These are phyloP conservation scores for Lentithecium fluviatile DNA, from an alignment of 495 filamentous ascomycete genomes.

Conservation along the genomic window DNA sequence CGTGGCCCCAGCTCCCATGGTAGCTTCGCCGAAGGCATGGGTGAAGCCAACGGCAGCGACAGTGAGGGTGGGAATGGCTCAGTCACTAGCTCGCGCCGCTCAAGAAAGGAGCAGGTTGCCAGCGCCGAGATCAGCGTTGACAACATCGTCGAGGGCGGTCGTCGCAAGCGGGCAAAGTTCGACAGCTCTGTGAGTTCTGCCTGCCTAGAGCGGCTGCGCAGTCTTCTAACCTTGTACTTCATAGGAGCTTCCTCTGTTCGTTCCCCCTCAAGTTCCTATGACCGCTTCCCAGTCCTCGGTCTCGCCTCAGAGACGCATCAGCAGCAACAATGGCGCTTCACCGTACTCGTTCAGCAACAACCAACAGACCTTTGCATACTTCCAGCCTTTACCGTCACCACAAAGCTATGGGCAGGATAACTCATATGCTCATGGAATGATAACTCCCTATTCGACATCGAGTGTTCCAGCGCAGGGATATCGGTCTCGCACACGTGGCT, in stretches of 20 bases:
- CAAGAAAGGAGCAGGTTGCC: slow-evolving; percentile 76
- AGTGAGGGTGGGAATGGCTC: slow-evolving; percentile 75
- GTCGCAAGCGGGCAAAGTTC: slow-evolving; percentile 94
- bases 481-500: slow-evolving; percentile 63
- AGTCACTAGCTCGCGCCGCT: slow-evolving; percentile 64
- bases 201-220: not conserved
- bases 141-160: slow-evolving; percentile 95
- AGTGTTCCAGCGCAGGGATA: slow-evolving; percentile 57
- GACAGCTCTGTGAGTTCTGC: slow-evolving; percentile 82
- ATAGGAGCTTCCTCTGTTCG: slow-evolving; percentile 92
- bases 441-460: slow-evolving; percentile 57
- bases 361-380: slow-evolving; percentile 71
- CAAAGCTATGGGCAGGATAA: slow-evolving; percentile 66
- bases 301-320: slow-evolving; percentile 79
- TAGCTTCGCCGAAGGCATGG: slow-evolving; percentile 56
- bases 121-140: slow-evolving; percentile 96
- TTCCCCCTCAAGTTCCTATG: slow-evolving; percentile 86
- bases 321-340: slow-evolving; percentile 59
- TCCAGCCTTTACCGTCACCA: slow-evolving; percentile 72
- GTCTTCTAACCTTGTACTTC: slow-evolving; percentile 15
- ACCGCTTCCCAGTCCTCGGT: slow-evolving; percentile 86
- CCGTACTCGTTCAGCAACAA: slow-evolving; percentile 64
- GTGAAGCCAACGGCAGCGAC: slow-evolving; percentile 74
- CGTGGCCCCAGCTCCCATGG: slow-evolving; percentile 66
- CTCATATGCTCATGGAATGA: slow-evolving; percentile 46